Conservation (phyloP, 163 green algal genomes). For the Prototheca wickerhamii region DNA sequence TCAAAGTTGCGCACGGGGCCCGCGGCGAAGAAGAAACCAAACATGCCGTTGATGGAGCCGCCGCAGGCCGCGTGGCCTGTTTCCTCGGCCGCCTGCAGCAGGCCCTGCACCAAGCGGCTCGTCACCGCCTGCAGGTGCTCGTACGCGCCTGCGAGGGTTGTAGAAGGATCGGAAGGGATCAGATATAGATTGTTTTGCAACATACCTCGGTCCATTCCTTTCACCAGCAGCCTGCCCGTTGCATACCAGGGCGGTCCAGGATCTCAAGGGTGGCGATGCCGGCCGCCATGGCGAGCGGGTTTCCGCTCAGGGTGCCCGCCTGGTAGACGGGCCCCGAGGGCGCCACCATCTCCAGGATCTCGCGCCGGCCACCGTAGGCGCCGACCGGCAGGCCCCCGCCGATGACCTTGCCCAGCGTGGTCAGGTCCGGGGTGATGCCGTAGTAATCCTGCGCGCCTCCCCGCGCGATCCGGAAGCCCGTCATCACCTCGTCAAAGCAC, state of each 20-base stretch:
- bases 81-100: conserved; percentile 75
- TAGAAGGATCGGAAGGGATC: background rate
- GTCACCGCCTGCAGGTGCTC: conserved; percentile 88
- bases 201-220: background rate
- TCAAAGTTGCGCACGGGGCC: conserved; percentile 90
- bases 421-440: conserved; percentile 93
- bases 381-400: conserved; percentile 92
- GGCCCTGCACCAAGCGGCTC: conserved; percentile 75
- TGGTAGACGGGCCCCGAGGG: conserved; percentile 93
- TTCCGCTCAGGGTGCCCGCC: conserved; percentile 91
- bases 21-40: conserved; percentile 98
- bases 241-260: conserved; percentile 31
- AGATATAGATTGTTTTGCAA: background rate
- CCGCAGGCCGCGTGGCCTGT: conserved; percentile 81
- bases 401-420: conserved; percentile 69
- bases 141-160: conserved; percentile 64
- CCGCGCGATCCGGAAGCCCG: conserved; percentile 88
- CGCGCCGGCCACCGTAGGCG: conserved; percentile 84
- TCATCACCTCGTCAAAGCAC: conserved; percentile 99
- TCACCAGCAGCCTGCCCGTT: background rate
- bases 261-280: conserved; percentile 98
- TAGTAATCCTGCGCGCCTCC: conserved; percentile 87
- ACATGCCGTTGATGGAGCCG: conserved; percentile 94
- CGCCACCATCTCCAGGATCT: conserved; percentile 98
- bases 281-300: conserved; percentile 97